Conservation (phyloP, 768 basidiomycete species). For the Lentinula sp. region DNA sequence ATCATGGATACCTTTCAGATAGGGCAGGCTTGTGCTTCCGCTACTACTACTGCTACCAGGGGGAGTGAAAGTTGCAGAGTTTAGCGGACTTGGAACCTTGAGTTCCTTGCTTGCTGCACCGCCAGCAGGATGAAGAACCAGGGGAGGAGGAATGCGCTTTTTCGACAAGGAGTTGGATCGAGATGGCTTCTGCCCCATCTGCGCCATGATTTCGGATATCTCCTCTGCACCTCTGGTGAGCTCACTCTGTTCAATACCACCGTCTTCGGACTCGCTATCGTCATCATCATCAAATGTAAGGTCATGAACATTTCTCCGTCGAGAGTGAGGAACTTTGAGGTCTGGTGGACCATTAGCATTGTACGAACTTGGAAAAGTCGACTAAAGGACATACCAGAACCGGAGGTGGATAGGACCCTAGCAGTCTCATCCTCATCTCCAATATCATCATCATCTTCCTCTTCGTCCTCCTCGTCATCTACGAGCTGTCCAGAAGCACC, state of each 20-base stretch:
- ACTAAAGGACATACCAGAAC: slow-evolving; percentile 26
- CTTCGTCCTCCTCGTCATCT: slow-evolving; percentile 24
- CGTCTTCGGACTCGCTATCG: slow-evolving; percentile 27
- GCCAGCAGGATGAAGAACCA: slow-evolving; percentile 36
- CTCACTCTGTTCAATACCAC: slow-evolving; percentile 30
- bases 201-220: slow-evolving; percentile 27
- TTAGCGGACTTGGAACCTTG: slow-evolving; percentile 31
- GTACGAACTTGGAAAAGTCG: too few species aligned
- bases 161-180: background rate
- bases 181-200: slow-evolving; percentile 7
- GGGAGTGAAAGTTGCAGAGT: background rate
- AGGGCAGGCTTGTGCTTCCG: slow-evolving; percentile 36
- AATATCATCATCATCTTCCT: slow-evolving; percentile 19
- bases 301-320: slow-evolving; percentile 21
- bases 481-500: slow-evolving; percentile 1
- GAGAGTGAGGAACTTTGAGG: slow-evolving; percentile 49
- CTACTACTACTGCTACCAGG: slow-evolving; percentile 18
- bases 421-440: slow-evolving; percentile 36
- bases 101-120: slow-evolving; percentile 24
- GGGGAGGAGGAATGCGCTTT: slow-evolving; percentile 46
- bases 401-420: slow-evolving; percentile 25
- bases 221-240: slow-evolving; percentile 12
- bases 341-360: slow-evolving; percentile 57
- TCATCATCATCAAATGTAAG: slow-evolving; percentile 19
- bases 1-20: slow-evolving; percentile 30